These are phyloP conservation scores for Citrus inodora DNA, from an alignment of 345 rosid species.

Conservation along the genomic window DNA sequence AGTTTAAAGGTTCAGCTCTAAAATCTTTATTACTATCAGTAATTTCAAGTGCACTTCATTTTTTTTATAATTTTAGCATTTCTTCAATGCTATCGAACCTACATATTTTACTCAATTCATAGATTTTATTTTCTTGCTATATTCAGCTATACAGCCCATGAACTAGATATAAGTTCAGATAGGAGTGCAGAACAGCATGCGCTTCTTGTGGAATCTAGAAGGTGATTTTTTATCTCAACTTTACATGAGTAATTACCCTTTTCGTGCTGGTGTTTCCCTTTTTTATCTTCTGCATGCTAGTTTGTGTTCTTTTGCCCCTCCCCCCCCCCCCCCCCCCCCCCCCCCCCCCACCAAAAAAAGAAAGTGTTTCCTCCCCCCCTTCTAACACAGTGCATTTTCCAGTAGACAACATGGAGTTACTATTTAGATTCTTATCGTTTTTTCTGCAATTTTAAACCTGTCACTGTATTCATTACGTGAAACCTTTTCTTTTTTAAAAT, in stretches of 20 bases:
- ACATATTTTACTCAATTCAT: constrained; percentile 14
- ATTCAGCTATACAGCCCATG: constrained; percentile 42
- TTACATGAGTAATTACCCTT: background rate
- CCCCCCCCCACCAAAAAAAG: background rate
- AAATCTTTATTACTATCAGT: background rate
- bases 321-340: no score
- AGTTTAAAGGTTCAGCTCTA: background rate
- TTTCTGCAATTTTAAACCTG: background rate
- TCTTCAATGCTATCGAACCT: background rate
- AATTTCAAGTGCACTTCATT: background rate
- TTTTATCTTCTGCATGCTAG: background rate
- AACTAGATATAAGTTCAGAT: constrained; percentile 47
- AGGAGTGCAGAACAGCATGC: constrained; percentile 60
- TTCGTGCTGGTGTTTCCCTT: background rate
- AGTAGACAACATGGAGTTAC: background rate
- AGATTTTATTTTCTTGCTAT: constrained; percentile 13
- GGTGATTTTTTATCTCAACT: constrained; percentile 36
- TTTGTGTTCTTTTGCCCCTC: background rate
- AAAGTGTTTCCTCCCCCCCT: background rate
- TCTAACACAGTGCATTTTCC: background rate
- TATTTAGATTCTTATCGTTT: background rate
- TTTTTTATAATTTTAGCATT: background rate
- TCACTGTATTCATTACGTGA: background rate
- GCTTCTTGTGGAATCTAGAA: constrained; percentile 78
- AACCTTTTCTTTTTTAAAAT: background rate